Evolutionary conservation across 257 asterid species (phyloP).

Genomic region (Buddleja alternifolia): DNA sequence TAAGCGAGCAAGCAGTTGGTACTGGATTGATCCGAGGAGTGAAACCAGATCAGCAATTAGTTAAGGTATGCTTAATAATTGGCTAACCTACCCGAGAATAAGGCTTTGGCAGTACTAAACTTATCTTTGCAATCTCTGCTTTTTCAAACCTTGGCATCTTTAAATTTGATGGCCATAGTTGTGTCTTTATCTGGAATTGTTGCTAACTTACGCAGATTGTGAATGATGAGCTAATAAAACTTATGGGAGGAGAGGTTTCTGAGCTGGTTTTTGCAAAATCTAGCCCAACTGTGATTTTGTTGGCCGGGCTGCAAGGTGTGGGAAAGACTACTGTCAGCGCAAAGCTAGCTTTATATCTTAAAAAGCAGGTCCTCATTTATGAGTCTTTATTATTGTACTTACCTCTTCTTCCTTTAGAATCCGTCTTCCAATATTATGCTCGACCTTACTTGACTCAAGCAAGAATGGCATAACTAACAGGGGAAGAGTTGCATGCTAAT

Average conservation of each 20-base stretch:
- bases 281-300: slow-evolving; percentile 79
- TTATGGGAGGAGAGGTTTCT: slow-evolving; percentile 98
- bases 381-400: slow-evolving; percentile 23
- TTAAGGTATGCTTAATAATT: slow-evolving; percentile 60
- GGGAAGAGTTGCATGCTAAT: slow-evolving; percentile 97
- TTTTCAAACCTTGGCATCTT: slow-evolving; percentile 22
- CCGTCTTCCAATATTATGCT: slow-evolving; percentile 20
- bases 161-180: slow-evolving; percentile 9
- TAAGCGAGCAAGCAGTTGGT: slow-evolving; percentile 91
- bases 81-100: background rate
- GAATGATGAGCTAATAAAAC: slow-evolving; percentile 79
- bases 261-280: slow-evolving; percentile 81
- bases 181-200: slow-evolving; percentile 16
- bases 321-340: slow-evolving; percentile 99
- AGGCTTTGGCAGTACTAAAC: background rate
- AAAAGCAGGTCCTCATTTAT: slow-evolving; percentile 69
- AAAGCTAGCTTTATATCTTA: slow-evolving; percentile 90
- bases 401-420: slow-evolving; percentile 17
- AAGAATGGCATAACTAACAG: slow-evolving; percentile 43
- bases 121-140: background rate
- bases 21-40: slow-evolving; percentile 93
- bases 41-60: slow-evolving; percentile 94
- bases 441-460: slow-evolving; percentile 30
- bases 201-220: slow-evolving; percentile 59
- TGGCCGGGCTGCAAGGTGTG: slow-evolving; percentile 99